Evolutionary conservation across 2,329 filamentous ascomycete genomes (phyloP), one percentile per base, ranked within the genome.

Genomic region (Grosmannia clavigera): DNA sequence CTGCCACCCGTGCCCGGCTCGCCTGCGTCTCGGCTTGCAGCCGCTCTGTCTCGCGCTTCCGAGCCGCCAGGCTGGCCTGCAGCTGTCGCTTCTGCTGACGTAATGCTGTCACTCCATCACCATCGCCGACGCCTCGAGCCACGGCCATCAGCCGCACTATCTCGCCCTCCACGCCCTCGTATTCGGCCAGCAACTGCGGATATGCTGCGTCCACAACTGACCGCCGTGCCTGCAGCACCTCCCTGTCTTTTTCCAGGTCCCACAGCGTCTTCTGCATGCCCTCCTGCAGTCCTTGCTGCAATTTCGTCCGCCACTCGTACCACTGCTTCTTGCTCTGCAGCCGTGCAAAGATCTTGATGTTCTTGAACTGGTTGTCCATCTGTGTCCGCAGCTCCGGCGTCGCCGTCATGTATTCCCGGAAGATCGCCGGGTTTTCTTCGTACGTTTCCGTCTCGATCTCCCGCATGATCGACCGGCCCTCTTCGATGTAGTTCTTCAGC

Each of bases 331-430:
- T 96, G 75, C 92, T 96, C 58, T 92, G 78, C 16, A 96, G 79
- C 31, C 94, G 83, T 19, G 92, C 90, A 70, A 95, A 88, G 0
- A 90, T 92, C 76, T 96, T 97, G 72, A 96, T 88, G 68, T 97
- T 96, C 72, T 95, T 94, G 78, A 99, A 94, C 70, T 97, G 92
- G 65, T 89, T 94, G 74, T 99, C 92, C 86, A 99, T 95, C 58
- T 95, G 79, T 3, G 83, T 74, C 68, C 89, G 91, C 69, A 95
- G 85, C 63, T 95, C 90, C 0, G 90, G 83, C 0, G 88, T 82
- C 31, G 92, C 92, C 11, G 86, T 85, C 64, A 95, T 84, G 70
- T 99, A 99, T 70, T 97, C 94, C 61, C 84, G 85, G 74, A 99
- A 96, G 1, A 99, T 78, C 0, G 90, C 84, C 10, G 94, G 94